Evolutionary conservation across 176 grass and related monocot genomes (phyloP), one percentile per base, ranked within the genome.

Genomic region (Carex pumila): DNA sequence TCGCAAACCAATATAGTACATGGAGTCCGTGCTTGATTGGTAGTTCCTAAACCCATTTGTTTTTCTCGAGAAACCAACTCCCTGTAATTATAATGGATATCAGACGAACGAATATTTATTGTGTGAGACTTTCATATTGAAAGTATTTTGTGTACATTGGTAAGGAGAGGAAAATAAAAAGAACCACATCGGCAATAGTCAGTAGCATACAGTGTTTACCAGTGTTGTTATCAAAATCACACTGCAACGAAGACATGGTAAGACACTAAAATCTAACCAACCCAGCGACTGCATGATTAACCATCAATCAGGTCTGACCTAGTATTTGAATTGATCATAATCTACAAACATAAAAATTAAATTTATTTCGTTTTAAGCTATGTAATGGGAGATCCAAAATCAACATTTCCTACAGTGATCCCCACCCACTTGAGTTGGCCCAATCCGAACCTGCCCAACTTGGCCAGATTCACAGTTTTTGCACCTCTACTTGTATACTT

Each of bases 1-100:
- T 87, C 96, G 88, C 96, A 95, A 87, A 89, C 96, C 96, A 56
- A 99, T 95, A 73, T 93, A 99, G 70, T 95, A 99, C 93, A 99
- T 92, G 34, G 93, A 95, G 93, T 99, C 96, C 69, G 90, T 93
- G 85, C 93, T 95, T 57, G 96, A 95, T 81, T 99, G 96, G 80
- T 92, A 99, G 79, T 99, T 99, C 71, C 87, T 90, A 81, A 99
- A 92, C 84, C 91, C 96, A 49, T 91, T 92, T 8, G 89, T 94
- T 87, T 95, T 99, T 86, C 93, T 93, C 52, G 96, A 93, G 79
- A 99, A 99, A 86, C 96, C 92, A 79, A 95, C 96, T 81, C 96
- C 96, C 96, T 99, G 74, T 52, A 32, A 93, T 79, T 29, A 18
- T 37, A 94, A 53, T 79, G 86, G 67, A 79, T 63, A 87, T 70